Conservation (phyloP, 768 basidiomycete genomes). For the Naganishia kalamii region DNA sequence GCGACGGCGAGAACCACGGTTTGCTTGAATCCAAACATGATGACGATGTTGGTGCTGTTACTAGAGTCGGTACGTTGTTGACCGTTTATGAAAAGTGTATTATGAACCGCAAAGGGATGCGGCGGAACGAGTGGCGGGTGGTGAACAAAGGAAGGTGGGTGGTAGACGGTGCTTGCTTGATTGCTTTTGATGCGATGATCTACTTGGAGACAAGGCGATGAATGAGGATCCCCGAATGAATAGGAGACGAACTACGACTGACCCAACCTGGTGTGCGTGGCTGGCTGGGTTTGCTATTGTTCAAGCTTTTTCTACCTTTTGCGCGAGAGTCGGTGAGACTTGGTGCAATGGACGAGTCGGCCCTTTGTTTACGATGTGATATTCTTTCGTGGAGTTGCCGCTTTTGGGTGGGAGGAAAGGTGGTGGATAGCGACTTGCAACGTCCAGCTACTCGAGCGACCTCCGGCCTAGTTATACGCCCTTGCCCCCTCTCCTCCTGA, state of each 20-base stretch:
- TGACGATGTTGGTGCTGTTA: not conserved
- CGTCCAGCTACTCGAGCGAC: too few species aligned
- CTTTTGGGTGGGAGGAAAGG: too few species aligned
- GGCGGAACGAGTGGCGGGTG: not conserved
- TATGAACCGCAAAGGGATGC: not conserved
- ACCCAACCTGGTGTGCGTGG: not conserved
- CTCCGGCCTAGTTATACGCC: too few species aligned
- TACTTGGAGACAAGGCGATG: not conserved
- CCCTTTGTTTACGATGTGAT: conserved; percentile 2
- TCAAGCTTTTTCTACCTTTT: conserved; percentile 10
- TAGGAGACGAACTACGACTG: not conserved
- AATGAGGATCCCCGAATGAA: not conserved
- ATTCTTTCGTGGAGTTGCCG: too few species aligned
- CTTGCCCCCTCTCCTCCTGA: not conserved
- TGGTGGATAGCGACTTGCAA: too few species aligned
- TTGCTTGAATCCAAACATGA: conserved; percentile 7
- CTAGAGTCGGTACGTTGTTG: not conserved
- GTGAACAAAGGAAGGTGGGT: conserved; percentile 8
- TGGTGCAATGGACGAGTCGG: not conserved
- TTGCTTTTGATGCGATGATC: not conserved
- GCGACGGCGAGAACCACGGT: conserved; percentile 4
- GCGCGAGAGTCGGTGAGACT: not conserved
- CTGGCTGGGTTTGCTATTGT: conserved; percentile 10
- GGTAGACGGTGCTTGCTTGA: not conserved
- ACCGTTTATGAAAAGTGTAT: not conserved